Base-by-base conservation (phyloP, 441 rosid genomes). In the Erodium chrysanthum region DNA sequence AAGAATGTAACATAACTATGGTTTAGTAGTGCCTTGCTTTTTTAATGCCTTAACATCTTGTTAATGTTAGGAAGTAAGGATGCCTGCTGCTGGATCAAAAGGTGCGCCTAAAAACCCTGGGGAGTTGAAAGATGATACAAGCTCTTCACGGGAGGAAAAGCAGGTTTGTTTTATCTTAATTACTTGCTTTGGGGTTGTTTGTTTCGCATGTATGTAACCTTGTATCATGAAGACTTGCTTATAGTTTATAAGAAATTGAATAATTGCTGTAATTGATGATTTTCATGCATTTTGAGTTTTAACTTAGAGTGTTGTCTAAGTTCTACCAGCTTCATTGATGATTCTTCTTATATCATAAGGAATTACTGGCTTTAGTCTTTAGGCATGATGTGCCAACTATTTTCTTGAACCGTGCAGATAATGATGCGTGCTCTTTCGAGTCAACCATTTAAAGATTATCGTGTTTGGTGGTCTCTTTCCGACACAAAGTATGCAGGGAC, bases 401-500 rank as follows among this genome's bases (percentile, higher is more conserved):
- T 74, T 68, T 70, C 20, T 67, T 52, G 15, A 69, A 66, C 64
- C 64, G 58, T 81, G 86, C 87, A 94, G 97, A 82, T 81, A 40
- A 71, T 91, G 83, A 75, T 79, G 79, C 87, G 88, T 59, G 94
- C 96, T 33, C 94, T 94, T 78, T 85, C 92, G 25, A 82, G 74
- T 80, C 89, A 81, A 8, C 96, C 92, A 59, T 94, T 94, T 76
- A 80, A 85, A 76, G 75, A 82, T 66, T 94, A 88, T 81, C 83
- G 70, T 37, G 77, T 83, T 80, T 94, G 99, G 96, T 94, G 97
- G 99, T 91, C 97, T 71, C 96, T 94, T 22, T 86, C 92, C 23
- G 96, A 94, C 66, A 86, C 94, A 0, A 94, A 94, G 77, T 91
- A 94, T 80, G 99, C 99, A 17, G 97, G 99, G 78, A 94, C 97